These are phyloP conservation scores for Pseudogymnoascus destructans DNA, from an alignment of 2,329 filamentous ascomycete species.

Conservation along the genomic window DNA sequence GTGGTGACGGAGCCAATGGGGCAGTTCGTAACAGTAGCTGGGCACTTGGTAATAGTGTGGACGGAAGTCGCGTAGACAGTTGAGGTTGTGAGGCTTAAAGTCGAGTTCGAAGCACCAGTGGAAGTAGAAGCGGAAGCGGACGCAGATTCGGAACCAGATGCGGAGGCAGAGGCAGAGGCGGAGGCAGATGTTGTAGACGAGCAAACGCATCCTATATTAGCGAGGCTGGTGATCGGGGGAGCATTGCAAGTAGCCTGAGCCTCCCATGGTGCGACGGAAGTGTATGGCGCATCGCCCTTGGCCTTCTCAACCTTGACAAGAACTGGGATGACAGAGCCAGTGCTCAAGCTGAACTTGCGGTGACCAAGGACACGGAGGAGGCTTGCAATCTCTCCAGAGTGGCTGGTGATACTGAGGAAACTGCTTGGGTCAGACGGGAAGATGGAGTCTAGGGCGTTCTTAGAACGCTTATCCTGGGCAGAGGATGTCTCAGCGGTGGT, in stretches of 20 bases:
- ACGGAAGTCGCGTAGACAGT: constrained; percentile 13
- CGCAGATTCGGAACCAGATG: neutral
- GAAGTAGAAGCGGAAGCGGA: neutral
- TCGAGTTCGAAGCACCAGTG: neutral
- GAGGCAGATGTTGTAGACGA: constrained; percentile 10
- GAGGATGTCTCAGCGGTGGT: constrained; percentile 30
- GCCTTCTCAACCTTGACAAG: constrained; percentile 46
- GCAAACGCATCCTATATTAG: constrained; percentile 13
- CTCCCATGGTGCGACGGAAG: constrained; percentile 26
- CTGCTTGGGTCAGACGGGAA: constrained; percentile 39
- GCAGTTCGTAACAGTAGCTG: constrained; percentile 30
- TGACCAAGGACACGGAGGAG: constrained; percentile 46
- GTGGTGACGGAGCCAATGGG: constrained; percentile 28
- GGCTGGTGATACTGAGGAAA: constrained; percentile 47
- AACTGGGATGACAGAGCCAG: constrained; percentile 55
- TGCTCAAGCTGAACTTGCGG: constrained; percentile 46
- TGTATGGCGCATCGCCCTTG: constrained; percentile 23
- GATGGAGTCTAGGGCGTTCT: constrained; percentile 41
- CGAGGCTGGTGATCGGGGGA: constrained; percentile 33
- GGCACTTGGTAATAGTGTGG: constrained; percentile 17
- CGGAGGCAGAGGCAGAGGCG: neutral
- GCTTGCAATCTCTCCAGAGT: constrained; percentile 43
- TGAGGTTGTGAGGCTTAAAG: neutral
- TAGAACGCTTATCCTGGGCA: constrained; percentile 38
- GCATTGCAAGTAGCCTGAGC: constrained; percentile 32